Evolutionary conservation across 2,329 filamentous ascomycete genomes (phyloP), one percentile per base, ranked within the genome.

Genomic region (Colletotrichum phormii): DNA sequence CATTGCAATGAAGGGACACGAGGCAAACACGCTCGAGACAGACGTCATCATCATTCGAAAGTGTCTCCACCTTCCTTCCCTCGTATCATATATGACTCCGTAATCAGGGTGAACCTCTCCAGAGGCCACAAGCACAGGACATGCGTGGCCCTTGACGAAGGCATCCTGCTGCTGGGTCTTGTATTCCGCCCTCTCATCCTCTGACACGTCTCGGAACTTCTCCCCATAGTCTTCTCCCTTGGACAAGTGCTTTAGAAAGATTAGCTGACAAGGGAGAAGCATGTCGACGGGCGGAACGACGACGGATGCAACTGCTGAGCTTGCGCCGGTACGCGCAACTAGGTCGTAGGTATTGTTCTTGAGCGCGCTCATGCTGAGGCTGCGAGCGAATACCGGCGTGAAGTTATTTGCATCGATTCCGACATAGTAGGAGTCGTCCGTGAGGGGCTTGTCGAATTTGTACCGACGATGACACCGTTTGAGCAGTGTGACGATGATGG

Each of bases 391-490:
- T 11, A 29, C 62, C 2, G 46, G 46, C 2, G n/a, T n/a, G 22
- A 64, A 64, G 2, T 13, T 3, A 2, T 15, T 33, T 5, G n/a
- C 49, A 15, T 64, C 51, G 5, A 64, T 42, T 11, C 62, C 62
- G 33, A 29, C 33, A 22, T 64, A 64, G 51, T 64, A 46, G 1
- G 49, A 29, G 22, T 57, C 33, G 3, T 9, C 13, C 4, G 31
- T 11, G 18, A 64, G 33, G 1, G 11, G 9, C 5, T 22, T 8
- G 15, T 29, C 33, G 15, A 2, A 1, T 1, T 7, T 31, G 15
- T 64, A 64, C 3, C 51, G 62, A 37, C 62, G 62, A 55, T 53
- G 49, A 11, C 29, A 49, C 54, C 62, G 49, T 7, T 31, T 64
- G 13, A 55, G 51, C 1, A 22, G 51, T 2, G 6, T 6, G 4